Percentiles rank a stretch among this genome's conserved stretches.
These are phyloP conservation scores for Trichoderma simmonsii DNA, from an alignment of 2,329 filamentous ascomycete genomes.

Conservation along the genomic window DNA sequence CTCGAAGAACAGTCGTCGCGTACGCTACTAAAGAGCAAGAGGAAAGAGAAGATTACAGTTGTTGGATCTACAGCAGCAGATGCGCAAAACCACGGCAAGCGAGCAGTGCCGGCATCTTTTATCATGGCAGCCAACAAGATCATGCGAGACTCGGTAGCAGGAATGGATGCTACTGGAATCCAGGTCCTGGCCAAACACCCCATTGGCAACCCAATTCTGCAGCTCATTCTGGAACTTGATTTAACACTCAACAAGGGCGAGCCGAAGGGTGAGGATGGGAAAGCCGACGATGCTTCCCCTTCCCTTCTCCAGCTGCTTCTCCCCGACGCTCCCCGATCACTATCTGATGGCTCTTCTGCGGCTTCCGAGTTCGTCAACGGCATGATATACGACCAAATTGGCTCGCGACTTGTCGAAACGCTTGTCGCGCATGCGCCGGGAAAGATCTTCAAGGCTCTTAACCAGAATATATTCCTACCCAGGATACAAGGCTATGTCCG, in stretches of 20 bases:
- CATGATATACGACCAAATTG: slow-evolving; percentile 85
- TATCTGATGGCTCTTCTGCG: slow-evolving; percentile 69
- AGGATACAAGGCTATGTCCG: slow-evolving; percentile 77
- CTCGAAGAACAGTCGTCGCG: slow-evolving; percentile 67
- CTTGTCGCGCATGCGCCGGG: slow-evolving; percentile 78
- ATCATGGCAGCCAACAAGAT: slow-evolving; percentile 74
- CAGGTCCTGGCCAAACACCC: slow-evolving; percentile 83
- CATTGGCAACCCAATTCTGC: slow-evolving; percentile 88
- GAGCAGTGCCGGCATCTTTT: slow-evolving; percentile 76
- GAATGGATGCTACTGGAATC: slow-evolving; percentile 75
- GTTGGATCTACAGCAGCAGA: slow-evolving; percentile 50
- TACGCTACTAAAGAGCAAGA: slow-evolving; percentile 83
- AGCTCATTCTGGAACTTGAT: slow-evolving; percentile 84
- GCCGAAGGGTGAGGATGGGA: slow-evolving; percentile 52
- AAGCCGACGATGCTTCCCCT: slow-evolving; percentile 34
- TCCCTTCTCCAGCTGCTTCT: slow-evolving; percentile 73
- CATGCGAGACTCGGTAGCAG: slow-evolving; percentile 70
- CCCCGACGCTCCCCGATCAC: slow-evolving; percentile 68
- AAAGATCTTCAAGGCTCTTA: slow-evolving; percentile 86
- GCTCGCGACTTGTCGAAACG: slow-evolving; percentile 84
- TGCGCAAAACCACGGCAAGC: slow-evolving; percentile 42
- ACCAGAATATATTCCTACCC: slow-evolving; percentile 74
- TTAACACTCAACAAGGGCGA: slow-evolving; percentile 66
- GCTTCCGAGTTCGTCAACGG: slow-evolving; percentile 77
- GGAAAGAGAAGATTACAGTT: slow-evolving; percentile 78